A percentile compares a stretch with the other conserved stretches of the same genome.
These are phyloP conservation scores for Gracilaria domingensis DNA, from an alignment of 23 red algal species.

Conservation along the genomic window DNA sequence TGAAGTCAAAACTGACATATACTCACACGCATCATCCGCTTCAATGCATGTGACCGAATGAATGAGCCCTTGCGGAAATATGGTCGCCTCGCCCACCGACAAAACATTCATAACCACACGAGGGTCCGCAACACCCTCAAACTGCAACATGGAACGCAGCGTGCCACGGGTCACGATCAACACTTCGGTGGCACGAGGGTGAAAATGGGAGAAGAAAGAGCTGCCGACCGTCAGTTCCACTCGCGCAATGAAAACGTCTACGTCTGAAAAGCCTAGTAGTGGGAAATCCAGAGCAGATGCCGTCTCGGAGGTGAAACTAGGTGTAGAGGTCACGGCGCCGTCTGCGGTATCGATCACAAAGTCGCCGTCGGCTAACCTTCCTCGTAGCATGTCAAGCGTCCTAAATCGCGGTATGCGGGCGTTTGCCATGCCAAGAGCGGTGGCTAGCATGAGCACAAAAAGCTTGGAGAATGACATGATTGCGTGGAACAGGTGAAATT, in stretches of 20 bases:
- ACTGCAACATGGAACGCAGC: neutral
- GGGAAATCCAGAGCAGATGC: constrained; percentile 9
- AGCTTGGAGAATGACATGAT: too few species aligned
- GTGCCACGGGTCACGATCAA: neutral
- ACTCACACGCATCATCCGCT: too few species aligned
- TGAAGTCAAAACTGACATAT: too few species aligned
- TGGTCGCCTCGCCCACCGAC: neutral
- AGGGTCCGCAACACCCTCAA: constrained; percentile 19
- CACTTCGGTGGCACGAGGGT: constrained; percentile 23
- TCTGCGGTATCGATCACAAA: neutral
- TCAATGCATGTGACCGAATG: neutral
- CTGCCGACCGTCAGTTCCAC: neutral
- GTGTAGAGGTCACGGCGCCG: neutral
- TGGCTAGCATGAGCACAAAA: too few species aligned
- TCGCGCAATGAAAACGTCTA: neutral
- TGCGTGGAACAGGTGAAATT: too few species aligned
- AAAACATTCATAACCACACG: constrained; percentile 4
- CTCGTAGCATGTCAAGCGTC: neutral
- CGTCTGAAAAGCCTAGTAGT: neutral
- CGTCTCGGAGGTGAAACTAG: constrained; percentile 10
- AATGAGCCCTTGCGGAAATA: constrained; percentile 42
- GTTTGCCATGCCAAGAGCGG: too few species aligned
- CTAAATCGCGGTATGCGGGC: too few species aligned
- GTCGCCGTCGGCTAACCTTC: neutral
- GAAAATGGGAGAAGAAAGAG: constrained; percentile 17